Evolutionary conservation across 2,329 filamentous ascomycete genomes (phyloP).

Genomic region (Trichophyton mentagrophytes): DNA sequence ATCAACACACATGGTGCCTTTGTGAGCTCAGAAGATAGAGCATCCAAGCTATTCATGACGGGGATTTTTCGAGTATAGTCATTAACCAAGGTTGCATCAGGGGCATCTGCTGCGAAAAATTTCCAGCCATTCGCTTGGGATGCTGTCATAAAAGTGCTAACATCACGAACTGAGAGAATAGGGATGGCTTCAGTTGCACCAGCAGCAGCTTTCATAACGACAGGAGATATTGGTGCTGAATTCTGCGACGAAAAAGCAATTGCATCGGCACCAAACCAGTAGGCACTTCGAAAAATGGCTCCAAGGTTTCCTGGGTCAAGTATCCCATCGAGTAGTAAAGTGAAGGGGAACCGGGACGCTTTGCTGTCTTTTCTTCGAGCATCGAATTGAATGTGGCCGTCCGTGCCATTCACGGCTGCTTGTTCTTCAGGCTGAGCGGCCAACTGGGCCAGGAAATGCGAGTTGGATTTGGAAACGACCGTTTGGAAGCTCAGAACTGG

Average conservation of each 20-base stretch:
- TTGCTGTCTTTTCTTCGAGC: not conserved
- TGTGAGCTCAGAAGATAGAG: constrained; percentile 30
- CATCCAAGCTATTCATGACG: constrained; percentile 6
- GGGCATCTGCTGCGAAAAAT: constrained; percentile 60
- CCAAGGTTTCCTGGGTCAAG: constrained; percentile 84
- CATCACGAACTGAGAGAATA: constrained; percentile 56
- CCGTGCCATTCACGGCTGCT: constrained; percentile 54
- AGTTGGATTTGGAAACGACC: constrained; percentile 33
- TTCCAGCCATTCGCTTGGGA: constrained; percentile 66
- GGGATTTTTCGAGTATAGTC: constrained; percentile 25
- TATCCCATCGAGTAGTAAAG: constrained; percentile 34
- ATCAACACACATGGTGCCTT: constrained; percentile 62
- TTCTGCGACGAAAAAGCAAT: constrained; percentile 62
- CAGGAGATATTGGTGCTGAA: constrained; percentile 60
- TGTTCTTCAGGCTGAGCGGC: constrained; percentile 65
- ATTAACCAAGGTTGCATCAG: constrained; percentile 18
- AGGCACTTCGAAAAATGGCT: constrained; percentile 73
- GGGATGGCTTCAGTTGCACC: constrained; percentile 73
- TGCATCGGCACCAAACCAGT: constrained; percentile 80
- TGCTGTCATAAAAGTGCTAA: constrained; percentile 54
- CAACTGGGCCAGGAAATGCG: constrained; percentile 48
- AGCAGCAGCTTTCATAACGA: constrained; percentile 74
- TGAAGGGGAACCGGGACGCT: constrained; percentile 26
- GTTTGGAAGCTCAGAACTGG: constrained; percentile 50
- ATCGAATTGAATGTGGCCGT: constrained; percentile 34